Evolutionary conservation across 441 rosid species (phyloP), one percentile per base, ranked within the genome.

Genomic region (Melastoma candidum): DNA sequence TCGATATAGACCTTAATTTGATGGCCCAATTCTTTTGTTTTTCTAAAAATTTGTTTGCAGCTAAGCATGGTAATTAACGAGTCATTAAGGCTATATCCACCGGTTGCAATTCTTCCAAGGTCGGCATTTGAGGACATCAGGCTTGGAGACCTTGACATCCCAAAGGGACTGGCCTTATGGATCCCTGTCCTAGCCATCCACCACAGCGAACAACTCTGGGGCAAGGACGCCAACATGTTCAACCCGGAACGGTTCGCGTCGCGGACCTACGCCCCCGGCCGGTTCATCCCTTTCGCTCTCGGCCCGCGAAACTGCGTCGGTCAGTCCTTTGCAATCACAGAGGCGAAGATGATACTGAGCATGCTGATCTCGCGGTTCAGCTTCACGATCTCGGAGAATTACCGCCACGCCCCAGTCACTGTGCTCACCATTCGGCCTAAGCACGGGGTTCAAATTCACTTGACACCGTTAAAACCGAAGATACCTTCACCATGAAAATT

Each of bases 271-370:
- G 68, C 75, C 1, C 63, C 78, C 0, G 78, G 72, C 53, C 77
- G 95, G 17, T 92, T 83, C 59, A 77, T 92, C 48, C 98, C 98
- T 1, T 92, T 92, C 44, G 95, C 98, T 0, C 83, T 92, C 2
- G 96, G 98, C 10, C 94, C 98, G 0, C 62, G 98, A 46, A 92
- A 92, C 53, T 92, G 98, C 25, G 49, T 92, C 10, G 98, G 98
- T 7, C 98, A 92, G 48, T 70, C 81, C 5, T 92, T 83, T 60
- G 98, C 98, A 0, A 72, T 87, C 78, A 92, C 85, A 95, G 98
- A 90, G 70, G 95, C 96, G 39, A 90, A 87, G 65, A 74, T 83
- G 68, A 83, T 87, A 55, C 60, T 92, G 26, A 80, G 95, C 56
- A 87, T 83, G 90, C 60, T 92, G 44, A 75, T 92, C 48, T 78